Base-by-base conservation (phyloP, 257 asterid species). In the Apocynum venetum region DNA sequence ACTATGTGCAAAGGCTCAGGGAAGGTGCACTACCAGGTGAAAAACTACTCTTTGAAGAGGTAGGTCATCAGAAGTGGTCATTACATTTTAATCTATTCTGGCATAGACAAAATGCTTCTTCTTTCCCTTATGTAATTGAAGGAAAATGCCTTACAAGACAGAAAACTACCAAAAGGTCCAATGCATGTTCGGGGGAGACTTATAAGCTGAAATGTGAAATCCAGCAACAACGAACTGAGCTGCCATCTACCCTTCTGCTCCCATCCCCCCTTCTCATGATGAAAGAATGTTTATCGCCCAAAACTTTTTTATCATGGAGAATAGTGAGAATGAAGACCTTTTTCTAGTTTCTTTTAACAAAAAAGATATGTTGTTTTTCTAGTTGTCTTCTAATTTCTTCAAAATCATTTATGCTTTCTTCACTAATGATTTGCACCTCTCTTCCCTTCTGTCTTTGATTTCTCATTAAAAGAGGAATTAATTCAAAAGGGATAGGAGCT, bases 1-100 rank as follows among this genome's bases (percentile, higher is more conserved):
- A 91, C 97, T 15, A 86, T 90, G 96, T 95, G 99, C 88, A 90
- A 87, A 85, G 99, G 98, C 73, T 93, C 97, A 40, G 97, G 97
- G 60, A 91, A 83, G 83, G 98, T 90, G 88, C 93, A 90, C 47
- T 95, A 91, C 88, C 99, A 91, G 84, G 97, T 95, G 84, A 95
- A 91, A 81, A 85, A 86, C 81, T 91, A 90, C 74, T 80, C 90
- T 70, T 85, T 95, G 91, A 90, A 90, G 88, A 87, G 97, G 99
- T 95, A 81, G 74, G 83, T 64, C 38, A 75, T 72, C 71, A 71
- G 25, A 8, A 5, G 61, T 14, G 63, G 46, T 64, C 70, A 38
- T 56, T 73, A 73, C 60, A 36, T 48, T 68, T 31, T 41, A 38
- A 36, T 79, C 4, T 44, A 2, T 63, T 17, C 35, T 44, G 4